phyloP scores from a whole-genome alignment of 768 basidiomycete genomes.

The Lactarius hengduanensis region DNA sequence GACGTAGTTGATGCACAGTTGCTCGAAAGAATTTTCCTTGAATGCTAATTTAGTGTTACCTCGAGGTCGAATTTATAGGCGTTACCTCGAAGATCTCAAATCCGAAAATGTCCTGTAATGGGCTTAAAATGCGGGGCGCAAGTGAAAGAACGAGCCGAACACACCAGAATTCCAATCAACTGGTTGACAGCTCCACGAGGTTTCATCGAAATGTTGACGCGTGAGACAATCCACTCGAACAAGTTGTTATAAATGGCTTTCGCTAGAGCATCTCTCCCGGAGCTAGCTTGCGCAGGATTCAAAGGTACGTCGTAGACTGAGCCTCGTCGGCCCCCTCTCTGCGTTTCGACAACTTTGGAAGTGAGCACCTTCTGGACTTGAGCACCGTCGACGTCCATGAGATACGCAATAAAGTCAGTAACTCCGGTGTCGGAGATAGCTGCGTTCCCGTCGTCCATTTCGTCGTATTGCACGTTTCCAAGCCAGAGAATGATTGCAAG shows the following conservation, averaged over 20 bases:
- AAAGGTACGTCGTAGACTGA: constrained; percentile 97
- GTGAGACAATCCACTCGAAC: constrained; percentile 98
- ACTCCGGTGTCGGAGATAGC: constrained; percentile 76
- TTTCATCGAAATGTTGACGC: constrained; percentile 96
- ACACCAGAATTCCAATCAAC: constrained; percentile 87
- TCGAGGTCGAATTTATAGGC: neutral
- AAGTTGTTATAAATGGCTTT: constrained; percentile 98
- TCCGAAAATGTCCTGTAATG: constrained; percentile 86
- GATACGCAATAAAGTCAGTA: constrained; percentile 92
- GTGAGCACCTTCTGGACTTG: constrained; percentile 87
- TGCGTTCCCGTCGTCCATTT: constrained; percentile 89
- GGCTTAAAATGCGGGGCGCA: constrained; percentile 11
- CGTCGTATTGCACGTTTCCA: constrained; percentile 89
- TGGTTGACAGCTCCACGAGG: constrained; percentile 69
- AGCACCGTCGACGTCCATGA: constrained; percentile 83
- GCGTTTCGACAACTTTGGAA: constrained; percentile 85
- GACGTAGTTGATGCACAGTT: constrained; percentile 99
- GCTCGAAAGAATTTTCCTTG: constrained; percentile 93
- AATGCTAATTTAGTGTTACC: constrained; percentile 9
- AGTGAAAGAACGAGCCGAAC: constrained; percentile 31
- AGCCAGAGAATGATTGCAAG: constrained; percentile 92
- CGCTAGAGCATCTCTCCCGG: constrained; percentile 88
- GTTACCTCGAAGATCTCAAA: constrained; percentile 95
- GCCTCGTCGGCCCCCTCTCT: constrained; percentile 86
- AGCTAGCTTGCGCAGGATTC: constrained; percentile 86